phyloP scores from a whole-genome alignment of 2,329 filamentous ascomycete species.

The Botrytis fabae region DNA sequence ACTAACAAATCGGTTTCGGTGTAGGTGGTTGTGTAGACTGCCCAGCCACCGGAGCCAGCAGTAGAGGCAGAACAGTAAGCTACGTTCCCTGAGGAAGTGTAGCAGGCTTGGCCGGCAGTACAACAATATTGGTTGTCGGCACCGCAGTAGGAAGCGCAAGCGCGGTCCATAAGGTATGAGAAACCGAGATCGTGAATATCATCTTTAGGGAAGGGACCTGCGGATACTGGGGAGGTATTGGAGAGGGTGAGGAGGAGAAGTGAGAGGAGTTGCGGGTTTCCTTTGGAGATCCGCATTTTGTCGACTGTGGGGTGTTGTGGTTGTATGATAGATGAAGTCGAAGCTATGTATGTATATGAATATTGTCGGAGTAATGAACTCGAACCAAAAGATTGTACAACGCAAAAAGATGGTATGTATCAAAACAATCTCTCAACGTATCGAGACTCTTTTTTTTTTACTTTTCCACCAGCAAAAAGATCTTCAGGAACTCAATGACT shows the following conservation, averaged over 20 bases:
- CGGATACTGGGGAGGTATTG: conserved; percentile 42
- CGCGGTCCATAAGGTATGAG: conserved; percentile 51
- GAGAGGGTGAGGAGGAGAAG: conserved; percentile 46
- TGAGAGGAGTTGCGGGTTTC: conserved; percentile 38
- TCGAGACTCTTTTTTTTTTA: background rate
- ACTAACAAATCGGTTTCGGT: conserved; percentile 55
- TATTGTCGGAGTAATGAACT: background rate
- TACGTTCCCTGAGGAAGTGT: conserved; percentile 49
- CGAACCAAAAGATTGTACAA: background rate
- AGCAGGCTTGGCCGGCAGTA: conserved; percentile 49
- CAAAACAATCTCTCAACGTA: background rate
- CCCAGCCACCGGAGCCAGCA: conserved; percentile 32
- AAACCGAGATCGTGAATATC: conserved; percentile 49
- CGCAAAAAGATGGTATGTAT: conserved; percentile 10
- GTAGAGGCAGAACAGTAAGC: conserved; percentile 49
- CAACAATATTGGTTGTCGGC: conserved; percentile 58
- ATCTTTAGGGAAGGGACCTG: conserved; percentile 53
- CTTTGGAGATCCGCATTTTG: conserved; percentile 44
- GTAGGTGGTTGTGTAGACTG: conserved; percentile 51
- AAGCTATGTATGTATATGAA: background rate
- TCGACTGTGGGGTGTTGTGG: conserved; percentile 17
- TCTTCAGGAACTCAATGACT: conserved; percentile 21
- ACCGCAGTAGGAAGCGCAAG: conserved; percentile 56
- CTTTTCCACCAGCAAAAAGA: background rate
- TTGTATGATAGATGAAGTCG: conserved; percentile 4